A percentile compares a stretch with the other conserved stretches of the same genome.
Conservation (phyloP, 139 green algal genomes). For the Chlamydomonas incerta region DNA sequence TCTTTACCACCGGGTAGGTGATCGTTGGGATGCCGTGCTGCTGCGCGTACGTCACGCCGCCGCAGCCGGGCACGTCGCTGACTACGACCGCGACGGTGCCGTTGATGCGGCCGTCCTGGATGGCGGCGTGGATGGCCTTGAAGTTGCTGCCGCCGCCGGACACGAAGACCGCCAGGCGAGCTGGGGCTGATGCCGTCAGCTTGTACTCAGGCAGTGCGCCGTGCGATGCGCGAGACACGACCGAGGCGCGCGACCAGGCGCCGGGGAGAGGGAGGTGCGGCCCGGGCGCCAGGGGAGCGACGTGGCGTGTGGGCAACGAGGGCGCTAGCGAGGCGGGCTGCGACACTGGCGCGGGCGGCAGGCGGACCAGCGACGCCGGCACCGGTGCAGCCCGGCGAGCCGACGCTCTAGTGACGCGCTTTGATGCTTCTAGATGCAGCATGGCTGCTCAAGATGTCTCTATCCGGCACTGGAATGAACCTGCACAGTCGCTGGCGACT, state of each 20-base stretch:
- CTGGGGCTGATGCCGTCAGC: slow-evolving; percentile 14
- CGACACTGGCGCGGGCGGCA: no score
- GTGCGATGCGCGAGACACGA: not conserved
- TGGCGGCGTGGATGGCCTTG: slow-evolving; percentile 83
- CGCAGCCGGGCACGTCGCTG: slow-evolving; percentile 84
- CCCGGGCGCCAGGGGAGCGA: no score
- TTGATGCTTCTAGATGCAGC: no score
- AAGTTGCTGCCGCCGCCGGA: slow-evolving; percentile 95
- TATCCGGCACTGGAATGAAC: no score
- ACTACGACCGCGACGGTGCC: slow-evolving; percentile 76
- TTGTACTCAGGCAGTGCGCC: slow-evolving; percentile 30
- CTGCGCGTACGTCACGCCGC: slow-evolving; percentile 80
- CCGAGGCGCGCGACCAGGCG: not conserved
- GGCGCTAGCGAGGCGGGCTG: no score
- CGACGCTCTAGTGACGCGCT: no score
- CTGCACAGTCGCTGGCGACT: no score
- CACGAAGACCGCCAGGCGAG: slow-evolving; percentile 87
- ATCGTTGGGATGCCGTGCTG: slow-evolving; percentile 80
- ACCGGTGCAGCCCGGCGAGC: no score
- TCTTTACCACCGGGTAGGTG: slow-evolving; percentile 81
- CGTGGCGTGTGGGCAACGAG: no score
- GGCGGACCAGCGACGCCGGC: no score
- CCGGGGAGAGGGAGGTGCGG: not conserved
- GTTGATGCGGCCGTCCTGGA: slow-evolving; percentile 75
- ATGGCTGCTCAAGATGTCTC: no score